Evolutionary conservation across 2,329 filamentous ascomycete species (phyloP).

Genomic region (Venturia nashicola): DNA sequence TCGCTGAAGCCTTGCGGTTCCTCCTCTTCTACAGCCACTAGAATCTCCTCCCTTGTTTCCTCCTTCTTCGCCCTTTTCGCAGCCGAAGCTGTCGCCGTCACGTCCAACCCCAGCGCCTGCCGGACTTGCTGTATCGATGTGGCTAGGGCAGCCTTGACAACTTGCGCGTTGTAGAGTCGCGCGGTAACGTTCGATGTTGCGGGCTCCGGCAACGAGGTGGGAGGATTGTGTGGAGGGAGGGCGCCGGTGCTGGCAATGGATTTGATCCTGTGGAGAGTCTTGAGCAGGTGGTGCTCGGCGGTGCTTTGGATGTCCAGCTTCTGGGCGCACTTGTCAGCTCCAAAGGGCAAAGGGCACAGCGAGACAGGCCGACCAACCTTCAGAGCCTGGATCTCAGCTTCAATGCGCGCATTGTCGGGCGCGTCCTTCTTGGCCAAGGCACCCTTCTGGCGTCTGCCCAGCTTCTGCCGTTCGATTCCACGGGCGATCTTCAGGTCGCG

Average conservation of each 20-base stretch:
- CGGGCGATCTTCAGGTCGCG: conserved; percentile 61
- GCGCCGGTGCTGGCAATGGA: conserved; percentile 17
- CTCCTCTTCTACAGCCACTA: background rate
- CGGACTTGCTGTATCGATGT: background rate
- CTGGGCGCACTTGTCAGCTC: conserved; percentile 18
- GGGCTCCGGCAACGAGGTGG: background rate
- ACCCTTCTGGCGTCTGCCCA: conserved; percentile 48
- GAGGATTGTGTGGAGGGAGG: background rate
- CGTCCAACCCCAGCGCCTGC: background rate
- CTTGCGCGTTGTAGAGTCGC: conserved; percentile 7
- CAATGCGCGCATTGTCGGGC: conserved; percentile 43
- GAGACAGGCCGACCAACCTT: conserved; percentile 31
- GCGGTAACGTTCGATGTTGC: conserved; percentile 5
- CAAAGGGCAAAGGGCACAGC: background rate
- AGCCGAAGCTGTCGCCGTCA: background rate
- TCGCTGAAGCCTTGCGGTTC: background rate
- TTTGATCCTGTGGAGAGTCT: conserved; percentile 45
- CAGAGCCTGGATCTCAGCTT: conserved; percentile 47
- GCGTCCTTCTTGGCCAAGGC: conserved; percentile 34
- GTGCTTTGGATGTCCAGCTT: conserved; percentile 36
- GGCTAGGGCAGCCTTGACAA: background rate
- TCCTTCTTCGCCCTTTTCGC: background rate
- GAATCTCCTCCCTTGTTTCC: background rate
- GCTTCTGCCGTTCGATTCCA: conserved; percentile 67
- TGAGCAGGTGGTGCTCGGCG: conserved; percentile 43